phyloP scores from a whole-genome alignment of 257 asterid genomes.

The Jacaranda copaia region DNA sequence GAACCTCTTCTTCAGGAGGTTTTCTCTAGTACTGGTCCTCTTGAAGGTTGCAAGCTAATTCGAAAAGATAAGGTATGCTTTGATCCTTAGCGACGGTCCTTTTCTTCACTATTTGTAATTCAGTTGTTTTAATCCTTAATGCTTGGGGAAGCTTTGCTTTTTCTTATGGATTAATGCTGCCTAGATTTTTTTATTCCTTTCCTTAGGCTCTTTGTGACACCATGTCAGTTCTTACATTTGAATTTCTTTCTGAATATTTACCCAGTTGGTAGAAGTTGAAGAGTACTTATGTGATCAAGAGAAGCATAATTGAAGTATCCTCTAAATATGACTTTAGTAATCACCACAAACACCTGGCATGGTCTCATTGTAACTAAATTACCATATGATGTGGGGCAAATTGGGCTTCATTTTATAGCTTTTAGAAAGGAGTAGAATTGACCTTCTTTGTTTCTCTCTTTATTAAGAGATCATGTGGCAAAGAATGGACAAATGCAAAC shows the following conservation, averaged over 20 bases:
- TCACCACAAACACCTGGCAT: too few relatives aligned
- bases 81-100: not conserved
- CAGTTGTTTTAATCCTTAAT: not conserved
- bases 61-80: slow-evolving; percentile 78
- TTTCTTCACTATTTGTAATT: slow-evolving; percentile 1
- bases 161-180: slow-evolving; percentile 18
- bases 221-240: slow-evolving; percentile 2
- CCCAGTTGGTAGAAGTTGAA: too few relatives aligned
- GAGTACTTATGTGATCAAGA: too few relatives aligned
- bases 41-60: slow-evolving; percentile 92
- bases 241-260: not conserved
- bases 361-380: too few relatives aligned
- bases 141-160: not conserved
- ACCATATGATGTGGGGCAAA: too few relatives aligned
- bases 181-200: not conserved
- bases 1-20: slow-evolving; percentile 92
- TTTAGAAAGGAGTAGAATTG: not conserved
- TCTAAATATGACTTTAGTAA: too few relatives aligned
- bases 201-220: slow-evolving; percentile 15
- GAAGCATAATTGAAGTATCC: too few relatives aligned
- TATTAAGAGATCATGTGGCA: not conserved
- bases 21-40: slow-evolving; percentile 73
- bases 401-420: too few relatives aligned
- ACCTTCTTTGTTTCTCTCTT: not conserved
- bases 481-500: too few relatives aligned